Base-by-base conservation (phyloP, 1,284 basidiomycete species). In the Cryptococcus sp. region DNA sequence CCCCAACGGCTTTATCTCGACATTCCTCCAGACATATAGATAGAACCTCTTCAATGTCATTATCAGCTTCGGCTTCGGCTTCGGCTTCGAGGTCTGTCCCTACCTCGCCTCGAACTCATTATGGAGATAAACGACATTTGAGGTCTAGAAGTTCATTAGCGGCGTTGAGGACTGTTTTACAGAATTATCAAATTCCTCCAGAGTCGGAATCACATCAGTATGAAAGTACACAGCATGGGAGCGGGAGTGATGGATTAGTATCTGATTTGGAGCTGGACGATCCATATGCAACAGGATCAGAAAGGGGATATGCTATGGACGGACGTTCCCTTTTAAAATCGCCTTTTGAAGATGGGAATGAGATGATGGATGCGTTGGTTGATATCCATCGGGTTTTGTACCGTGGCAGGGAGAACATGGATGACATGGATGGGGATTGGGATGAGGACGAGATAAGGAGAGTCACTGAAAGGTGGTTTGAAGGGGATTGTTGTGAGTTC, bases 301-400 rank as follows among this genome's bases (percentile, higher is more conserved):
- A 39, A 39, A 7, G 18, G 5, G 7, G 36, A 16, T n/a, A n/a
- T 39, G 7, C 36, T 7, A 16, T 39, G 28, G 28, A 11, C 28
- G 13, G 44, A n/a, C 22, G 18, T 45, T 18, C 18, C 23, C 44
- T 46, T 3, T 25, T 34, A 22, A 22, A 13, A 43, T 24, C 23
- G 14, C 43, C 43, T 23, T 11, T 24, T 11, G 25, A 14, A 14
- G 14, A 2, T 14, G 19, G 18, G 28, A 24, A n/a, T 28, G 52
- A 60, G 56, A 50, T 57, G 39, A 63, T 72, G 54, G 66, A 70
- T 45, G 67, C 68, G 11, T 47, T 71, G 36, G 59, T 69, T 21
- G 70, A 73, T 37, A 69, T 73, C 14, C 70, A 73, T 53, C 48
- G 70, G 16, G 68, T 71, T 11, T 45, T 73, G 40, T 73, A 73